Base-by-base conservation (phyloP, 1,139 yeast species). In the Magnusiomyces suaveolens region DNA sequence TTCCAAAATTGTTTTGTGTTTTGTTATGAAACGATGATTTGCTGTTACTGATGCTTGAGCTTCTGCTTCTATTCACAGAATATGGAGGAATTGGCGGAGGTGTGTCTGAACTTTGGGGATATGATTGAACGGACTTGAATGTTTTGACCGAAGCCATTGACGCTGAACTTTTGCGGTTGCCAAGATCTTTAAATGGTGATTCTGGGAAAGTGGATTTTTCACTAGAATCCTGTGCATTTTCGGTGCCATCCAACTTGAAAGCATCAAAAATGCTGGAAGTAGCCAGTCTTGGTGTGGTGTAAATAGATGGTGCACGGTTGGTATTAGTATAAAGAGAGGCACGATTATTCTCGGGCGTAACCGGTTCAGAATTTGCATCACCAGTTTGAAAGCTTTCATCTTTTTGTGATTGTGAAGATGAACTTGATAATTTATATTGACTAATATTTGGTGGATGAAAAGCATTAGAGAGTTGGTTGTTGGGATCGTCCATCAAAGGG, bases 361-460 rank as follows among this genome's bases (percentile, higher is more conserved):
- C 33, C 3, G 41, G 41, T 8, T 12, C 6, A 38, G 20, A 38
- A 38, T n/a, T n/a, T 8, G 18, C 20, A 38, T 16, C 4, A 16
- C 41, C 41, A 38, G 18, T 18, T 38, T 38, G 41, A 16, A 18
- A 18, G 4, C 18, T 38, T 3, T 38, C 18, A 18, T 38, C 6
- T n/a, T 38, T 38, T 6, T 10, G 18, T 8, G 41, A 38, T 38
- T 38, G 41, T 16, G 41, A 18, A 38, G 32, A 47, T 16, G 3
- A 51, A 47, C 26, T 52, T 46, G 32, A 38, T 32, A 4, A 51
- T 36, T 25, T 51, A 49, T 44, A 51, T 47, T 8, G 56, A 39
- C n/a, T 52, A 12, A 29, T 14, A 29, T 29, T 29, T 29, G 33
- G 33, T 29, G 33, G 41, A 10, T 36, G 18, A 8, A 16, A 36